These are phyloP conservation scores for Cornus kousa DNA, from an alignment of 148 eudicot genomes.

Conservation along the genomic window DNA sequence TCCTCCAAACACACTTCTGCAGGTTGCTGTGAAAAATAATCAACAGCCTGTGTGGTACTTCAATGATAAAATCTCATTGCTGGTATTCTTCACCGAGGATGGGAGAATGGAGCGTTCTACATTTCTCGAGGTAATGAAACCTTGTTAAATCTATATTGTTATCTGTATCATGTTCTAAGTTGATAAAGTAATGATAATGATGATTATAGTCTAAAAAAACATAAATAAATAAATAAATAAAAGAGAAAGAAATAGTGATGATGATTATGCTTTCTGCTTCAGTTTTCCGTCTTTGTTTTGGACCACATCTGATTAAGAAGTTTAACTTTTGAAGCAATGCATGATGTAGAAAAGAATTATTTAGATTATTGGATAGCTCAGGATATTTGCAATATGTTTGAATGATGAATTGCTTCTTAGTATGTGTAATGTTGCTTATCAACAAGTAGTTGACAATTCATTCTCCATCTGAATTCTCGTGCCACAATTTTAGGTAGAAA, in stretches of 20 bases:
- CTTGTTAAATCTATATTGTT: background rate
- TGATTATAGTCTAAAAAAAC: background rate
- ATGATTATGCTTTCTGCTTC: background rate
- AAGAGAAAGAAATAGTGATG: background rate
- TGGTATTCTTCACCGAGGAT: slow-evolving; percentile 75
- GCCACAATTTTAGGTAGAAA: background rate
- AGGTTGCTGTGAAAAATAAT: slow-evolving; percentile 92
- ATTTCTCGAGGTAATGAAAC: slow-evolving; percentile 77
- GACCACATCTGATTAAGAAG: background rate
- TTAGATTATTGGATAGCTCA: background rate
- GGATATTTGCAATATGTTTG: background rate
- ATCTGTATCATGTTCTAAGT: background rate
- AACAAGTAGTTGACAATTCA: background rate
- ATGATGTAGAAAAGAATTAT: background rate
- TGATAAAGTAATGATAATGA: background rate
- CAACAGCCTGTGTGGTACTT: slow-evolving; percentile 99
- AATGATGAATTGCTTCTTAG: background rate
- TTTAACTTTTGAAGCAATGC: background rate
- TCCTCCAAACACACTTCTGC: slow-evolving; percentile 79
- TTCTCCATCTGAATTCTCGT: too few relatives aligned
- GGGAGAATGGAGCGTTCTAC: slow-evolving; percentile 91
- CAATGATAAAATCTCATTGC: slow-evolving; percentile 68
- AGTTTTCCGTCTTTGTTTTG: background rate
- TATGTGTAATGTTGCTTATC: background rate
- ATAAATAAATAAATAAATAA: too few relatives aligned